Conservation (phyloP, 176 grass and related monocot genomes). For the Eleusine indica region DNA sequence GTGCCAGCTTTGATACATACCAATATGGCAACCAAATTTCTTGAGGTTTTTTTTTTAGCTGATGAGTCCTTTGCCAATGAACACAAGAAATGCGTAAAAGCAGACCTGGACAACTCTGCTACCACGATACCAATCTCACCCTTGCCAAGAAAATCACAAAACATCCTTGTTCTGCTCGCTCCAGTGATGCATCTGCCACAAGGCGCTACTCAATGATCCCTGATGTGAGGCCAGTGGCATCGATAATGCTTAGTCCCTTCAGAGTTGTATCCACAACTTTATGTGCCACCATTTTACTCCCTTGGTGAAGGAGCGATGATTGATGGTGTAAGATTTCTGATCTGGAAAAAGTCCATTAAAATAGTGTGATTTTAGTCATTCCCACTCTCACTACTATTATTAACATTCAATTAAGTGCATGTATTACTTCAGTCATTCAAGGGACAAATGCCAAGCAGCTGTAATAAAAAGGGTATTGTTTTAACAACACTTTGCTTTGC, state of each 20-base stretch:
- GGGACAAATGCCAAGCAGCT: background rate
- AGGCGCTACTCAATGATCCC: too few species aligned
- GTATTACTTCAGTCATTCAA: conserved; percentile 1
- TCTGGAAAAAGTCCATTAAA: conserved; percentile 9
- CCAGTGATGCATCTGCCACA: conserved; percentile 30
- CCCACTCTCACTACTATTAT: background rate
- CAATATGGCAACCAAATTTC: background rate
- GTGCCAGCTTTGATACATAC: background rate
- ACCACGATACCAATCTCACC: conserved; percentile 17
- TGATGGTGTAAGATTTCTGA: background rate
- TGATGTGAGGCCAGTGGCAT: conserved; percentile 22
- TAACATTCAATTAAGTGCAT: too few species aligned
- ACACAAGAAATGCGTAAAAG: background rate
- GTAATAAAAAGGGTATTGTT: background rate
- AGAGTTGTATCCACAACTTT: conserved; percentile 8
- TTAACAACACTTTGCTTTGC: too few species aligned
- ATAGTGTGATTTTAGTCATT: background rate
- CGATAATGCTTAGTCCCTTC: conserved; percentile 31
- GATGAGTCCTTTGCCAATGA: background rate
- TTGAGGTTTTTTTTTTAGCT: too few species aligned
- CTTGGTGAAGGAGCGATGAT: background rate
- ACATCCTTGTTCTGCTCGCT: conserved; percentile 28
- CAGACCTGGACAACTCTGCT: background rate
- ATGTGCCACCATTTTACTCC: conserved; percentile 30
- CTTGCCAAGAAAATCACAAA: conserved; percentile 22